Conservation (phyloP, 179 eudicot species). For the Vitellaria paradoxa region DNA sequence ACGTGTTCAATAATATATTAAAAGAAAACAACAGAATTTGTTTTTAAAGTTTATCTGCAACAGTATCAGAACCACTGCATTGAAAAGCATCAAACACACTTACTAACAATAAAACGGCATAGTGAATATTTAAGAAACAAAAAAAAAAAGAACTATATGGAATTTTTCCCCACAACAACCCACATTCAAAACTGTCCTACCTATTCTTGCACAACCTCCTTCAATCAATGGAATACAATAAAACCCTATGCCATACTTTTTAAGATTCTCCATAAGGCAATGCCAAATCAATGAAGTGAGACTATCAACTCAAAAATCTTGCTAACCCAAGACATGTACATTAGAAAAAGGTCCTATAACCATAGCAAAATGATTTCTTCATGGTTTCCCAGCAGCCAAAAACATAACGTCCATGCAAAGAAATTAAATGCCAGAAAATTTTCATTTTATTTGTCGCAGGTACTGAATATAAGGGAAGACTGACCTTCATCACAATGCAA, state of each 20-base stretch:
- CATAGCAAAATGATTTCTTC: background rate
- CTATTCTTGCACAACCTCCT: background rate
- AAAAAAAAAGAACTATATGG: background rate
- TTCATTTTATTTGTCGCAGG: background rate
- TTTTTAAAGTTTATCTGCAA: background rate
- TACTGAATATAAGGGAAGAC: background rate
- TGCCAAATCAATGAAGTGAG: background rate
- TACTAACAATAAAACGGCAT: background rate
- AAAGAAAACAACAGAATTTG: background rate
- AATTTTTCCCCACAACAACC: background rate
- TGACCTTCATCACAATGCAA: conserved; percentile 96
- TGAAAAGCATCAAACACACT: background rate
- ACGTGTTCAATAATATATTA: background rate
- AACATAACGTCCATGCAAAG: background rate
- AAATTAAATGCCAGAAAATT: background rate
- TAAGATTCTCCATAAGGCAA: background rate
- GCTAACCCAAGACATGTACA: background rate
- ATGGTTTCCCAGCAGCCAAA: background rate
- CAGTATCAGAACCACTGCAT: background rate
- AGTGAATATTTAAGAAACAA: background rate
- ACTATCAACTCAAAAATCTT: background rate
- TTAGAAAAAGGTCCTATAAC: background rate
- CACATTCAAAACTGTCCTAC: background rate
- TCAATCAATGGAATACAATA: background rate
- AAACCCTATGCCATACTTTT: background rate